phyloP scores from a whole-genome alignment of 257 asterid genomes.

The Salvia rosmarinus region DNA sequence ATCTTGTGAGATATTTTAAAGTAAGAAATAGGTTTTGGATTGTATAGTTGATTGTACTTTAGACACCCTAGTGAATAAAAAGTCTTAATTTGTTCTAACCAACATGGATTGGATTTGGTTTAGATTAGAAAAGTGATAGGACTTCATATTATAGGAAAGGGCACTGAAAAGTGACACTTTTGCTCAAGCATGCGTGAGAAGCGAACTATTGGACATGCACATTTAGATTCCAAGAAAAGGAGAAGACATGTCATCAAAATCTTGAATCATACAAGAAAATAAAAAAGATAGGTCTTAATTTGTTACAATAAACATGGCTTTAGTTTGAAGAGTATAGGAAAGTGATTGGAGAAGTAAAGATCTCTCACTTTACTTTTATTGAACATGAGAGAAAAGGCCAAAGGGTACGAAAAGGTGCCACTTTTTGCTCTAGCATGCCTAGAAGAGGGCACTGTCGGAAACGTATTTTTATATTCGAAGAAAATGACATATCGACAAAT shows the following conservation, averaged over 20 bases:
- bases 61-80: background rate
- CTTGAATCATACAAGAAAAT: background rate
- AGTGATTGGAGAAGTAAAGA: background rate
- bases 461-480: background rate
- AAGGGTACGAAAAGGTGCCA: background rate
- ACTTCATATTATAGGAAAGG: background rate
- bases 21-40: background rate
- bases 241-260: background rate
- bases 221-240: background rate
- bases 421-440: conserved; percentile 25
- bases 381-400: background rate
- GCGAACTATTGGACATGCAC: background rate
- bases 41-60: background rate
- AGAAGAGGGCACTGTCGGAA: conserved; percentile 9
- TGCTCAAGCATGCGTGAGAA: background rate
- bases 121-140: background rate
- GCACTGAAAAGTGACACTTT: background rate
- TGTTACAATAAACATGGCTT: background rate
- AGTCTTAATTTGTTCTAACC: background rate
- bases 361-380: background rate
- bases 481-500: conserved; percentile 29
- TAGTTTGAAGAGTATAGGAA: background rate
- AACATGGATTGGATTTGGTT: background rate
- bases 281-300: no score
- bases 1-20: no score